Evolutionary conservation across 2,329 filamentous ascomycete genomes (phyloP).

Genomic region (Plenodomus biglobosus): DNA sequence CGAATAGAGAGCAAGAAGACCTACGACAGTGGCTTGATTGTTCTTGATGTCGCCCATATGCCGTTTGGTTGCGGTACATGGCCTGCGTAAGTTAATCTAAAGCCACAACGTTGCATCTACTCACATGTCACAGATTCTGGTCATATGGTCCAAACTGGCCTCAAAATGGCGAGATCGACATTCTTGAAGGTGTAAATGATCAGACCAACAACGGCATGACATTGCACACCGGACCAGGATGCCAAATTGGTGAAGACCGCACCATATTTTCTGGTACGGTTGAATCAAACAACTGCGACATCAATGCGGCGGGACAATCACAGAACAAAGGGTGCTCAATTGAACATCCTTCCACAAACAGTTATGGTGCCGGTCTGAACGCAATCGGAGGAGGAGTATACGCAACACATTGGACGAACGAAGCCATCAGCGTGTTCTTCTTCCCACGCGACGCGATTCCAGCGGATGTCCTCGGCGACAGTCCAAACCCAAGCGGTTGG

Average conservation of each 20-base stretch:
- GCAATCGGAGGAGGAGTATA: constrained; percentile 49
- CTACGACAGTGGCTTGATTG: constrained; percentile 53
- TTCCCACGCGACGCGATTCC: constrained; percentile 72
- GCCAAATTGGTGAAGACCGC: constrained; percentile 42
- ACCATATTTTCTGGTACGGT: constrained; percentile 54
- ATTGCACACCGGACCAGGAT: constrained; percentile 51
- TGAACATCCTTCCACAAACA: constrained; percentile 41
- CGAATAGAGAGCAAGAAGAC: constrained; percentile 51
- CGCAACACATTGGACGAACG: constrained; percentile 64
- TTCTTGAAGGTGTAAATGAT: constrained; percentile 53
- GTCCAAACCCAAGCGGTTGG: constrained; percentile 69
- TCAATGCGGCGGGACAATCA: constrained; percentile 44
- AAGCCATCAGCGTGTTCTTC: constrained; percentile 77
- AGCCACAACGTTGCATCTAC: neutral
- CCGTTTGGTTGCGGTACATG: constrained; percentile 55
- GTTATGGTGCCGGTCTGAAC: constrained; percentile 59
- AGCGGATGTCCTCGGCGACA: constrained; percentile 59
- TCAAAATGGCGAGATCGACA: constrained; percentile 52
- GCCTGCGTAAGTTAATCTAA: constrained; percentile 46
- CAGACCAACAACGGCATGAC: constrained; percentile 49
- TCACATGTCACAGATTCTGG: constrained; percentile 30
- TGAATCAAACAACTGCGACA: constrained; percentile 53
- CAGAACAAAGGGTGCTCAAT: constrained; percentile 50
- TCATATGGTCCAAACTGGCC: constrained; percentile 38
- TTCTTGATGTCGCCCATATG: constrained; percentile 55